Conservation (phyloP, 805 yeast genomes). For the Kodamaea jinghongensis region DNA sequence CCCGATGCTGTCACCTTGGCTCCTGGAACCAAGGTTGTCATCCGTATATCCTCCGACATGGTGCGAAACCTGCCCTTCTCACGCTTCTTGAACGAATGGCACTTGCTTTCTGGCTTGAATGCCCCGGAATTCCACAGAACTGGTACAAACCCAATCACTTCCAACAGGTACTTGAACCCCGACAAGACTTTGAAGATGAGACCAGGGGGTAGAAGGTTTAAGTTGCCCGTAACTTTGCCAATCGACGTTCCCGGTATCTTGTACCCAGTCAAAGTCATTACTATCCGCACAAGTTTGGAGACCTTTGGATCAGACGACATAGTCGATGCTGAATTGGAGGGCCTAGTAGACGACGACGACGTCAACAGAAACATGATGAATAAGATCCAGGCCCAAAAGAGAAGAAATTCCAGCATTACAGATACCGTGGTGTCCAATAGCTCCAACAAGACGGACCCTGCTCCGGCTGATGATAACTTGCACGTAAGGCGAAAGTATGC, state of each 20-base stretch:
- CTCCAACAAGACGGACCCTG: not conserved
- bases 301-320: not conserved
- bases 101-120: slow-evolving; percentile 25
- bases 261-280: slow-evolving; percentile 23
- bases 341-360: slow-evolving; percentile 5
- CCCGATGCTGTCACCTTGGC: slow-evolving; percentile 6
- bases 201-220: slow-evolving; percentile 2
- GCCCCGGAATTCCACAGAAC: slow-evolving; percentile 16
- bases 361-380: slow-evolving; percentile 5
- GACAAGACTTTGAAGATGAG: slow-evolving; percentile 6
- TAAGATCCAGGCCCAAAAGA: not conserved
- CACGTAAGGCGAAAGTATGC: slow-evolving; percentile 8
- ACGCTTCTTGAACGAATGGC: slow-evolving; percentile 35
- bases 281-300: slow-evolving; percentile 3
- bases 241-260: slow-evolving; percentile 24
- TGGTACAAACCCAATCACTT: slow-evolving; percentile 16
- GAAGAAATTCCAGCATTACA: not conserved
- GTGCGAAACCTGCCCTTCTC: slow-evolving; percentile 19
- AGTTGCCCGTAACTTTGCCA: slow-evolving; percentile 26
- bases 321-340: not conserved
- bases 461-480: not conserved
- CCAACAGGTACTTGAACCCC: slow-evolving; percentile 12
- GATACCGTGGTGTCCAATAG: too few species aligned
- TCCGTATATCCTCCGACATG: slow-evolving; percentile 27
- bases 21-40: slow-evolving; percentile 14